Conservation (phyloP, 2,329 filamentous ascomycete genomes). For the Lasiodiplodia citricola region DNA sequence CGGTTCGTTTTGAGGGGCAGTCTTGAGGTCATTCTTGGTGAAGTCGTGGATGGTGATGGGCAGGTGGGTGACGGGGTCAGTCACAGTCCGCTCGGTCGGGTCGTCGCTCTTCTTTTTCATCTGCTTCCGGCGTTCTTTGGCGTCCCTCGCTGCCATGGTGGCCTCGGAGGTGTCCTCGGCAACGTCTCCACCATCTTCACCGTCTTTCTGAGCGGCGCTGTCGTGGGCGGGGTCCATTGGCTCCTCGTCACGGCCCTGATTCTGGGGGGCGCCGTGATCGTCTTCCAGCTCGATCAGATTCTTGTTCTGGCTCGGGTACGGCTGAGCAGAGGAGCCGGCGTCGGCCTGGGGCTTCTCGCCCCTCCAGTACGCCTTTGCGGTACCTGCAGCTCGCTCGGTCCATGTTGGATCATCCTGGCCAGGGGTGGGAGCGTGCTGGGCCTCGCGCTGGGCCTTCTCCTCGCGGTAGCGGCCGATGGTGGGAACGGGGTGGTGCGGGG, state of each 20-base stretch:
- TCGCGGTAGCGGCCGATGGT: slow-evolving; percentile 54
- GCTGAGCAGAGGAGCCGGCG: slow-evolving; percentile 35
- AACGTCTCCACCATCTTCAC: slow-evolving; percentile 32
- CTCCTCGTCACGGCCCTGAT: slow-evolving; percentile 39
- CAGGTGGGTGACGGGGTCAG: slow-evolving; percentile 74
- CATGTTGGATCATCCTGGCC: slow-evolving; percentile 39
- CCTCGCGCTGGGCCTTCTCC: slow-evolving; percentile 51
- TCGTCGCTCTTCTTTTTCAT: slow-evolving; percentile 57
- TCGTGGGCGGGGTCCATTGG: slow-evolving; percentile 30
- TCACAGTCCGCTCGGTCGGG: slow-evolving; percentile 64
- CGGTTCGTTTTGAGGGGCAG: slow-evolving; percentile 52
- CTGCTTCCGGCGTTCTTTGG: slow-evolving; percentile 54
- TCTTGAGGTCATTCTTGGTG: slow-evolving; percentile 65
- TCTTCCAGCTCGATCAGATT: slow-evolving; percentile 39
- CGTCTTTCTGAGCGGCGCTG: slow-evolving; percentile 30
- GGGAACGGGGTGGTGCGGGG: slow-evolving; percentile 50
- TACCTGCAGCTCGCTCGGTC: slow-evolving; percentile 43
- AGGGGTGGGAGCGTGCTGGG: slow-evolving; percentile 35
- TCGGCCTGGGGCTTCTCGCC: slow-evolving; percentile 30
- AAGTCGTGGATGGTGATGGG: slow-evolving; percentile 72
- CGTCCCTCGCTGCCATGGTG: slow-evolving; percentile 42
- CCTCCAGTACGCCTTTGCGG: slow-evolving; percentile 41
- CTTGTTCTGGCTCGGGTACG: slow-evolving; percentile 44
- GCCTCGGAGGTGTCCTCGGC: slow-evolving; percentile 54
- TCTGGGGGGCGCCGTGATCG: background rate